phyloP scores from a whole-genome alignment of 2,329 filamentous ascomycete genomes.

The Claviceps paspali region DNA sequence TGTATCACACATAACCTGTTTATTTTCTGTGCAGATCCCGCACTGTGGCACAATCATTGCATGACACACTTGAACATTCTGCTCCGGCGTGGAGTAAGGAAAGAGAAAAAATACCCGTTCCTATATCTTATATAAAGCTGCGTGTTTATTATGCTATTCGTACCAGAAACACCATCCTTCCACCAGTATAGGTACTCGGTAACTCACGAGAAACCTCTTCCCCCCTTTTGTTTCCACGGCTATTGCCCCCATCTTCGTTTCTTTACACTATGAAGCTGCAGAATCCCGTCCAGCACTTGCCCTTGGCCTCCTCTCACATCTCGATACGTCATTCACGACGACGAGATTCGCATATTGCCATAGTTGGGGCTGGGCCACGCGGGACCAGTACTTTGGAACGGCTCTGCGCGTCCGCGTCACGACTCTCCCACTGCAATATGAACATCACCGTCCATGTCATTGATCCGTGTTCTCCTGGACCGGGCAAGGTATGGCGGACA shows the following conservation, averaged over 20 bases:
- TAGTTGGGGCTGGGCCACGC: conserved; percentile 4
- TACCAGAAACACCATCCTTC: not conserved
- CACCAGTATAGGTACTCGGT: not conserved
- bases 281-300: not conserved
- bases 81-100: no score
- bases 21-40: not conserved
- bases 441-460: conserved; percentile 3
- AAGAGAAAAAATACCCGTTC: not conserved
- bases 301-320: not conserved
- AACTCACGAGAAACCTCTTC: not conserved
- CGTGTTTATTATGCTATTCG: no score
- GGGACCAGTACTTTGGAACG: conserved; percentile 5
- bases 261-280: not conserved
- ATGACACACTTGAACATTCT: not conserved
- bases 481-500: conserved; percentile 4
- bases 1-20: not conserved
- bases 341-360: conserved; percentile 2
- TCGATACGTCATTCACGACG: not conserved
- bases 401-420: conserved; percentile 3
- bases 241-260: not conserved
- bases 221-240: not conserved
- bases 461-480: conserved; percentile 2
- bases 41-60: not conserved
- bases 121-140: not conserved
- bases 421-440: not conserved